Conservation (phyloP, 2,329 filamentous ascomycete genomes). For the Scytalidium sp. region DNA sequence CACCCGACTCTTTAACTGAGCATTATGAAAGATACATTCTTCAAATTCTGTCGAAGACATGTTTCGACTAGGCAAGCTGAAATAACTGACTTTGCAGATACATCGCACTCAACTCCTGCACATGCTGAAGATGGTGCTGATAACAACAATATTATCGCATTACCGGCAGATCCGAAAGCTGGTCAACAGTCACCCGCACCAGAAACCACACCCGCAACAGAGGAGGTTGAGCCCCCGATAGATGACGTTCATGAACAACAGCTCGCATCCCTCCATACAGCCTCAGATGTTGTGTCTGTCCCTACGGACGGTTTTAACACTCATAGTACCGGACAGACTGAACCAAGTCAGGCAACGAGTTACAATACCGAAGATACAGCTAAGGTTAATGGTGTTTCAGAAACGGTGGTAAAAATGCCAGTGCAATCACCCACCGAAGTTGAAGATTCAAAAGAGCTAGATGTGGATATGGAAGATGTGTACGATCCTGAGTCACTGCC, state of each 20-base stretch:
- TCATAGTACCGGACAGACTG: neutral
- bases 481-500: conserved; percentile 13
- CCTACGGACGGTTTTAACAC: neutral
- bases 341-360: neutral
- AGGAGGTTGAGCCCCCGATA: neutral
- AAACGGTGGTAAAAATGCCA: neutral
- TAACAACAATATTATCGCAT: neutral
- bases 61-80: neutral
- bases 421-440: neutral
- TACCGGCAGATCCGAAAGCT: neutral
- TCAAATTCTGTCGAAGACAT: neutral
- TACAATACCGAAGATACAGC: neutral
- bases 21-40: neutral
- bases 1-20: neutral
- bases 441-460: conserved; percentile 3
- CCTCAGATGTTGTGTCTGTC: neutral
- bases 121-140: neutral
- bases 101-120: conserved; percentile 5
- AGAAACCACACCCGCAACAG: neutral
- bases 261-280: neutral
- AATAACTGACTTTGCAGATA: conserved; percentile 18
- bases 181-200: neutral
- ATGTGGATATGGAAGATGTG: conserved; percentile 21
- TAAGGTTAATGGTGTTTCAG: neutral
- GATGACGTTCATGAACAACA: neutral